phyloP scores from a whole-genome alignment of 345 rosid genomes.

The Jatropha curcas region DNA sequence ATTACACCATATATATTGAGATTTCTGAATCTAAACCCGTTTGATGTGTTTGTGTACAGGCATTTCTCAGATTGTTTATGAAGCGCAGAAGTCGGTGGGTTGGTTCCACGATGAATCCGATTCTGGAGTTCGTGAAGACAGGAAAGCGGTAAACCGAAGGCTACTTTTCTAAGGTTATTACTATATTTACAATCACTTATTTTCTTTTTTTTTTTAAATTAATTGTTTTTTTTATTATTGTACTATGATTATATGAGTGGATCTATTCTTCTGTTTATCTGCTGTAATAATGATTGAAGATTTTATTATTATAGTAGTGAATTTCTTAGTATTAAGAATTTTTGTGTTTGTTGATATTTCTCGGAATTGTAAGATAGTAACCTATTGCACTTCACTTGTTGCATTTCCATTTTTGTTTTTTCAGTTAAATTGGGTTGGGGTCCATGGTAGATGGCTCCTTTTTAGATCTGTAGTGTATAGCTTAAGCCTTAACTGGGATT shows the following conservation, averaged over 20 bases:
- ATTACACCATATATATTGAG: no score
- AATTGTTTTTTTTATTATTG: neutral
- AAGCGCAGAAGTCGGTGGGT: conserved; percentile 76
- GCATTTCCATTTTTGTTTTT: neutral
- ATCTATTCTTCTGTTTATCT: neutral
- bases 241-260: neutral
- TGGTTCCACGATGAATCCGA: conserved; percentile 78
- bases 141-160: conserved; percentile 37
- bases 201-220: neutral
- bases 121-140: conserved; percentile 37
- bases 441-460: neutral
- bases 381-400: neutral
- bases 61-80: conserved; percentile 59
- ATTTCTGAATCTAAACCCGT: neutral
- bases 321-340: neutral
- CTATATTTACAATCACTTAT: neutral
- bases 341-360: neutral
- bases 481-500: no score
- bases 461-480: neutral
- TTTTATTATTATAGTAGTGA: neutral
- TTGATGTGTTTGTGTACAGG: conserved; percentile 36
- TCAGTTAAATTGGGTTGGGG: neutral
- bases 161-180: conserved; percentile 30
- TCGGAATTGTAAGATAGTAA: neutral
- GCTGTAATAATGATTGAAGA: neutral